Evolutionary conservation across 2,329 filamentous ascomycete genomes (phyloP), one percentile per base, ranked within the genome.

Genomic region (Zasmidium cellare): DNA sequence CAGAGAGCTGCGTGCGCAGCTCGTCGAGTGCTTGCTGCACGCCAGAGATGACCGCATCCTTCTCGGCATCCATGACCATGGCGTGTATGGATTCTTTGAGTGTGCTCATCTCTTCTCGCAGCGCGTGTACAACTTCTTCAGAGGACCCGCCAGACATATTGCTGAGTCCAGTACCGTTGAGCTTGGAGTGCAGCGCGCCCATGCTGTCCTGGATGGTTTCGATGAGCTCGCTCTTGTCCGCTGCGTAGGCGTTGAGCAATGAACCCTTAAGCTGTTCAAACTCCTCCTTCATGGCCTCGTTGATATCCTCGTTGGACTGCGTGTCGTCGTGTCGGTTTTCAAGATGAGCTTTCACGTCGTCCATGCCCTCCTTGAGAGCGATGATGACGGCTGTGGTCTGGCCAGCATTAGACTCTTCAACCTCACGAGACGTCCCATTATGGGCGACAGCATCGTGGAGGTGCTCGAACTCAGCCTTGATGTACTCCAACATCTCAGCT

Each of bases 261-360:
- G 89, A 84, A 18, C 92, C 88, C 23, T 91, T 87, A 7, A 96
- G 82, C 54, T 91, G 87, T 62, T 94, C 90, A 51, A 96, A 89
- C 69, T 96, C 91, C 44, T 86, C 85, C 70, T 89, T 89, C 72
- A 96, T 87, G 51, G 90, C 84, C 58, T 91, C 87, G 41, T 87
- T 81, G 57, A 81, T 75, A 44, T 80, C 79, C 16, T 80, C 77
- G 50, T 53, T 69, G 35, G 59, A 60, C 22, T 58, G 77, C 20
- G 63, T 56, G 38, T 65, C 63, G 14, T 66, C 62, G 45, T 64
- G 57, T 23, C 65, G 57, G 19, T 52, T 57, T 41, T 63, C 62
- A 14, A 60, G 47, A 14, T 71, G 67, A 3, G 59, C 46, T 53
- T 71, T 72, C 9, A 72, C 60, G 20, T 61, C 63, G n/a, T 72